phyloP scores from a whole-genome alignment of 1,284 basidiomycete species.

The Ceratobasidium sp. region DNA sequence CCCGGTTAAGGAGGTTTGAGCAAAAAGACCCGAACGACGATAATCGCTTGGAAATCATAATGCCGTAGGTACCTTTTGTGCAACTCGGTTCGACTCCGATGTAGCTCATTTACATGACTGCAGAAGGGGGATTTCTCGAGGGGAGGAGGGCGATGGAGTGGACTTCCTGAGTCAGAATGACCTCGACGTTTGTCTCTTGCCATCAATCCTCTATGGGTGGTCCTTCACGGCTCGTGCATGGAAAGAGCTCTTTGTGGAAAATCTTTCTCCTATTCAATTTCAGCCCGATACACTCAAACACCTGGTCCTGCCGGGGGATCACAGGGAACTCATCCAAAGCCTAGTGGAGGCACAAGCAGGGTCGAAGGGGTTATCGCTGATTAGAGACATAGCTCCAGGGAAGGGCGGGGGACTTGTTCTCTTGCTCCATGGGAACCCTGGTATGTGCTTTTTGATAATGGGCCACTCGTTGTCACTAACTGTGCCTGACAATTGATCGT shows the following conservation, averaged over 20 bases:
- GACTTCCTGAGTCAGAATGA: background rate
- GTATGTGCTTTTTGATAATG: background rate
- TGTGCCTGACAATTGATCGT: too few relatives aligned
- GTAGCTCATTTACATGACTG: too few relatives aligned
- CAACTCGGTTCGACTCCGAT: too few relatives aligned
- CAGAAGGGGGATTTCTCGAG: too few relatives aligned
- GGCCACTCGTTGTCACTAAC: too few relatives aligned
- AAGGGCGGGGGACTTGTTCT: slow-evolving; percentile 5
- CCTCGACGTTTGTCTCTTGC: background rate
- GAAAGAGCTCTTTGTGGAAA: background rate
- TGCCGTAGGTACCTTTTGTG: too few relatives aligned
- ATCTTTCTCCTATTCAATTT: background rate
- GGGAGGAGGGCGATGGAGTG: too few relatives aligned
- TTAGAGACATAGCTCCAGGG: background rate
- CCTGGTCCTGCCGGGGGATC: background rate
- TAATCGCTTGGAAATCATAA: too few relatives aligned
- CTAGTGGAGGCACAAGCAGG: slow-evolving; percentile 5
- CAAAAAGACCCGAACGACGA: too few relatives aligned
- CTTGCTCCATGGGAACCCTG: slow-evolving; percentile 17
- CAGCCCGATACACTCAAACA: background rate
- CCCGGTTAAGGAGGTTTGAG: too few relatives aligned
- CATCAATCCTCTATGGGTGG: slow-evolving; percentile 1
- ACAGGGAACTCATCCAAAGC: background rate
- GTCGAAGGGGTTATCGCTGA: background rate
- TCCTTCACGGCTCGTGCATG: slow-evolving; percentile 8